A percentile compares a stretch with the other conserved stretches of the same genome.
phyloP scores from a whole-genome alignment of 257 asterid species.

The Jacaranda copaia region DNA sequence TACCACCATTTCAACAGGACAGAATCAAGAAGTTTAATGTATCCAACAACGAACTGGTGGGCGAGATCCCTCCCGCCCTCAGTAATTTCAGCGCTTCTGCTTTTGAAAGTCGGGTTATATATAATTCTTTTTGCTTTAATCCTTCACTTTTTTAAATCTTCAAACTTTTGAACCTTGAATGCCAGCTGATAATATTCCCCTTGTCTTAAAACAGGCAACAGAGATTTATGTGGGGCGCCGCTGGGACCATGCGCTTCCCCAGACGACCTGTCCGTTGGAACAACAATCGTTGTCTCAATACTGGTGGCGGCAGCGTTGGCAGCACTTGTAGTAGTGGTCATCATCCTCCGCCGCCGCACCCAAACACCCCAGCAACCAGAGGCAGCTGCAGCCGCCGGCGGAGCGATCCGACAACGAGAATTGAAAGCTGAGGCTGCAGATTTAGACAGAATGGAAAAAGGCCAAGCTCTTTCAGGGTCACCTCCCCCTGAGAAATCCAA shows the following conservation, averaged over 20 bases:
- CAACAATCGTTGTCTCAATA: conserved; percentile 44
- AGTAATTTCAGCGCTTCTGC: conserved; percentile 45
- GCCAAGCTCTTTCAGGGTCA: conserved; percentile 30
- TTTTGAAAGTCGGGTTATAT: conserved; percentile 52
- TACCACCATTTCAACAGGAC: conserved; percentile 55
- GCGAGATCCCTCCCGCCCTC: conserved; percentile 65
- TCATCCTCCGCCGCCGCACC: conserved; percentile 55
- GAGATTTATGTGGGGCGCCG: conserved; percentile 74
- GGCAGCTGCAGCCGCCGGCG: neutral
- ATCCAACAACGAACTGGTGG: conserved; percentile 60
- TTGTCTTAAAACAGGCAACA: conserved; percentile 59
- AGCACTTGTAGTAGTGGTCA: conserved; percentile 50
- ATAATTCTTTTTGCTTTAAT: no score
- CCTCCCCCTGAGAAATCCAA: conserved; percentile 40
- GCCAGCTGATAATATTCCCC: neutral
- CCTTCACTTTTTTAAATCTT: neutral
- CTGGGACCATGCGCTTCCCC: conserved; percentile 51
- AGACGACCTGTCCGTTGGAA: conserved; percentile 38
- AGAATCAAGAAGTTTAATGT: conserved; percentile 49
- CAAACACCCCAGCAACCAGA: conserved; percentile 28
- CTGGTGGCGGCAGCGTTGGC: conserved; percentile 49
- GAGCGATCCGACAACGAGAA: neutral
- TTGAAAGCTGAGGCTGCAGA: conserved; percentile 30
- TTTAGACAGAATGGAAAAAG: conserved; percentile 62
- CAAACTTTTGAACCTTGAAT: neutral